These are phyloP conservation scores for Naganishia friedmannii DNA, from an alignment of 768 basidiomycete species.

Conservation along the genomic window DNA sequence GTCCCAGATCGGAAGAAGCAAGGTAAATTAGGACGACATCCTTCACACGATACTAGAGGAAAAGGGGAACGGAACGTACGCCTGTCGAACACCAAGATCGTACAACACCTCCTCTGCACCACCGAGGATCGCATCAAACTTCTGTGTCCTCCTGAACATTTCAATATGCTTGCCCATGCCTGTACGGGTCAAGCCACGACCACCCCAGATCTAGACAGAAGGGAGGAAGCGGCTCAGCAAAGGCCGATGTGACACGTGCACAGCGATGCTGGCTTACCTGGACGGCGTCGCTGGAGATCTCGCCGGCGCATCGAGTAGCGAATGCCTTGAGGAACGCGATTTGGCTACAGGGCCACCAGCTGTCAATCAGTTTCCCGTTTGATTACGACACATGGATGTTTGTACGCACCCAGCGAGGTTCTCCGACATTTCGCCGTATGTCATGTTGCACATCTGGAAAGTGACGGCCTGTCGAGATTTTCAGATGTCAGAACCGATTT, in stretches of 20 bases:
- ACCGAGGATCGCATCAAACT: conserved; percentile 51
- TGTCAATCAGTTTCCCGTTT: not conserved
- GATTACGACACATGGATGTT: not conserved
- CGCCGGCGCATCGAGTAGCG: conserved; percentile 70
- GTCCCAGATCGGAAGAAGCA: too few relatives aligned
- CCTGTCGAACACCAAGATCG: conserved; percentile 50
- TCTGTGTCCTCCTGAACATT: conserved; percentile 49
- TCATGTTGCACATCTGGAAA: conserved; percentile 83
- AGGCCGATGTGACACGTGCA: too few relatives aligned
- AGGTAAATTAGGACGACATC: too few relatives aligned
- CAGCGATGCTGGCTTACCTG: conserved; percentile 32
- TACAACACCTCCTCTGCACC: conserved; percentile 39
- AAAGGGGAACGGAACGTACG: conserved; percentile 36
- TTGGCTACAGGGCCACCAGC: conserved; percentile 51
- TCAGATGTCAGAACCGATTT: too few relatives aligned
- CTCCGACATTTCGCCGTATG: conserved; percentile 69
- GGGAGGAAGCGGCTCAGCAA: too few relatives aligned
- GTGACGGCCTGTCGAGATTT: conserved; percentile 59
- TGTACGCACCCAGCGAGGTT: conserved; percentile 66
- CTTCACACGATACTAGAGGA: too few relatives aligned
- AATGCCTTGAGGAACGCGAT: conserved; percentile 79
- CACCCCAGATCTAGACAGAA: conserved; percentile 64
- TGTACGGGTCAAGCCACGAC: conserved; percentile 74
- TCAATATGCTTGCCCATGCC: conserved; percentile 56
- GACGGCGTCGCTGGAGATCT: conserved; percentile 77